These are phyloP conservation scores for Zarea fungicola DNA, from an alignment of 2,329 filamentous ascomycete genomes.

Conservation along the genomic window DNA sequence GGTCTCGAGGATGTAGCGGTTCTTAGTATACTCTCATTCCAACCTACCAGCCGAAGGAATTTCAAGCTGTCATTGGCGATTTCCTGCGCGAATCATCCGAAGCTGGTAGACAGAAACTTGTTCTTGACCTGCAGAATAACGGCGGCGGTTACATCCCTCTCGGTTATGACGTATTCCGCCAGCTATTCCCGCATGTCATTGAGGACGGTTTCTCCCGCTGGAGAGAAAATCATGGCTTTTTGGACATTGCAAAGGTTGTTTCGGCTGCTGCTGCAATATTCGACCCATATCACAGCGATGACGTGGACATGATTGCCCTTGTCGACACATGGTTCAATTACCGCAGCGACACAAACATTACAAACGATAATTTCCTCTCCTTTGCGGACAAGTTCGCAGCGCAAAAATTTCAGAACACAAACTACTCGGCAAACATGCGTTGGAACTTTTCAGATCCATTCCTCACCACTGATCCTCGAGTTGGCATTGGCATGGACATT, in stretches of 20 bases:
- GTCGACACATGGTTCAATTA: conserved; percentile 49
- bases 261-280: conserved; percentile 23
- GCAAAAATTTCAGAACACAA: conserved; percentile 40
- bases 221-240: conserved; percentile 36
- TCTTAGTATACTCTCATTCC: conserved; percentile 24
- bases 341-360: conserved; percentile 44
- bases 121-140: conserved; percentile 55
- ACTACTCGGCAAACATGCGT: conserved; percentile 49
- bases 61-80: conserved; percentile 28
- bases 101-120: conserved; percentile 53
- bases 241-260: conserved; percentile 38
- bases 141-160: conserved; percentile 53
- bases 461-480: conserved; percentile 33
- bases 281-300: conserved; percentile 40
- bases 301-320: conserved; percentile 29
- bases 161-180: conserved; percentile 58
- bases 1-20: conserved; percentile 32
- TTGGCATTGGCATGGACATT: conserved; percentile 34
- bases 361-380: conserved; percentile 44
- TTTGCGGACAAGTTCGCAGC: conserved; percentile 41
- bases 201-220: conserved; percentile 34
- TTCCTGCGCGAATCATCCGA: conserved; percentile 33
- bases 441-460: conserved; percentile 43
- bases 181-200: conserved; percentile 42
- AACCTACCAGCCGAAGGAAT: conserved; percentile 25